Conservation (phyloP, 2,329 filamentous ascomycete species). For the Colletotrichum destructivum region DNA sequence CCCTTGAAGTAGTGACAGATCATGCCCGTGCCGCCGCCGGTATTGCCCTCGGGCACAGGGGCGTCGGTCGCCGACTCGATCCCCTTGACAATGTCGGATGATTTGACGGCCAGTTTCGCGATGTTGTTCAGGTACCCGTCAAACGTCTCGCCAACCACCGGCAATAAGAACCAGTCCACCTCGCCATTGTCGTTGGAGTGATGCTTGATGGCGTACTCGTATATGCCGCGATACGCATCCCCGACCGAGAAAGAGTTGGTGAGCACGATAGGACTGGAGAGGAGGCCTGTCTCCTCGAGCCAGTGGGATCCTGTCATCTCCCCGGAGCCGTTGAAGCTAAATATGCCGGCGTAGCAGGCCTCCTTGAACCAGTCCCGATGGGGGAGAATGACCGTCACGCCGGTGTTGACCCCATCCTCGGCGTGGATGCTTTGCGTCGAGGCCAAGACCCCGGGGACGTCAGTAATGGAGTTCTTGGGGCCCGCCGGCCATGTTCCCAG, state of each 20-base stretch:
- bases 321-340: constrained; percentile 76
- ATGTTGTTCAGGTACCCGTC: constrained; percentile 75
- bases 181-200: constrained; percentile 58
- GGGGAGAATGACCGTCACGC: constrained; percentile 65
- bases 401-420: constrained; percentile 60
- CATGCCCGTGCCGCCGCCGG: constrained; percentile 79
- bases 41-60: constrained; percentile 72
- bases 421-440: constrained; percentile 61
- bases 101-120: constrained; percentile 67
- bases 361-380: constrained; percentile 60
- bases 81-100: constrained; percentile 67
- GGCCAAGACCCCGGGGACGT: constrained; percentile 64
- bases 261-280: constrained; percentile 72
- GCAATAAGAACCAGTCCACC: constrained; percentile 68
- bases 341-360: constrained; percentile 65
- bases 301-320: constrained; percentile 75
- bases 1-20: constrained; percentile 77
- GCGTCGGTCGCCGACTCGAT: constrained; percentile 66
- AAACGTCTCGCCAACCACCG: constrained; percentile 75
- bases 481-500: constrained; percentile 62
- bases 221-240: constrained; percentile 71
- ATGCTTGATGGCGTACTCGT: constrained; percentile 67
- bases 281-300: constrained; percentile 73
- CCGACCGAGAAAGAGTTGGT: constrained; percentile 73
- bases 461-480: constrained; percentile 65